phyloP scores from a whole-genome alignment of 2,329 filamentous ascomycete species.

The Nemania diffusa region DNA sequence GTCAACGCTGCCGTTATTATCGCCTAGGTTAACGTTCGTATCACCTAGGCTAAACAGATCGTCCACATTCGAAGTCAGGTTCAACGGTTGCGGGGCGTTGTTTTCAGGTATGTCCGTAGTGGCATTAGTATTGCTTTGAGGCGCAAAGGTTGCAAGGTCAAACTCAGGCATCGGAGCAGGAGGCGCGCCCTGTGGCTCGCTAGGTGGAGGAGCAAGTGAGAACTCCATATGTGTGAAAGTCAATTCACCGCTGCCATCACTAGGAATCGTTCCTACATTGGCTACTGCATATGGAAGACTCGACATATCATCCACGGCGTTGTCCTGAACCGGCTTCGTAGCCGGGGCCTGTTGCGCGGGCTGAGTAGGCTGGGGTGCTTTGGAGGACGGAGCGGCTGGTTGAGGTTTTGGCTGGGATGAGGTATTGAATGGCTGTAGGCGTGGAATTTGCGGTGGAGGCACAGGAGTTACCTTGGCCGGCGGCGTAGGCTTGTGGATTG shows the following conservation, averaged over 20 bases:
- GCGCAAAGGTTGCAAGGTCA: slow-evolving; percentile 58
- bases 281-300: slow-evolving; percentile 31
- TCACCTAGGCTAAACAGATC: slow-evolving; percentile 60
- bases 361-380: slow-evolving; percentile 25
- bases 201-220: slow-evolving; percentile 58
- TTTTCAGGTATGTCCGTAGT: slow-evolving; percentile 28
- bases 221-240: slow-evolving; percentile 69
- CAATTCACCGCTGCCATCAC: slow-evolving; percentile 51
- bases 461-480: slow-evolving; percentile 44
- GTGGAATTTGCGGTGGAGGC: slow-evolving; percentile 45
- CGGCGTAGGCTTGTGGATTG: slow-evolving; percentile 38
- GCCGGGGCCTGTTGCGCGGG: slow-evolving; percentile 35
- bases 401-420: slow-evolving; percentile 38
- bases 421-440: slow-evolving; percentile 38
- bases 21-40: slow-evolving; percentile 54
- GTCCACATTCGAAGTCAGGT: slow-evolving; percentile 51
- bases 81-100: slow-evolving; percentile 20
- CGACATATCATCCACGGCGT: slow-evolving; percentile 37
- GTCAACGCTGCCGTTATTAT: slow-evolving; percentile 48
- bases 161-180: slow-evolving; percentile 55
- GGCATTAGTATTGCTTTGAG: slow-evolving; percentile 34
- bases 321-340: slow-evolving; percentile 40
- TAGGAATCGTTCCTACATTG: slow-evolving; percentile 31
- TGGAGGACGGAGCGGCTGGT: slow-evolving; percentile 29
- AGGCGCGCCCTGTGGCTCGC: slow-evolving; percentile 46